Base-by-base conservation (phyloP, 1,139 yeast species). In the Blastobotrys elegans region DNA sequence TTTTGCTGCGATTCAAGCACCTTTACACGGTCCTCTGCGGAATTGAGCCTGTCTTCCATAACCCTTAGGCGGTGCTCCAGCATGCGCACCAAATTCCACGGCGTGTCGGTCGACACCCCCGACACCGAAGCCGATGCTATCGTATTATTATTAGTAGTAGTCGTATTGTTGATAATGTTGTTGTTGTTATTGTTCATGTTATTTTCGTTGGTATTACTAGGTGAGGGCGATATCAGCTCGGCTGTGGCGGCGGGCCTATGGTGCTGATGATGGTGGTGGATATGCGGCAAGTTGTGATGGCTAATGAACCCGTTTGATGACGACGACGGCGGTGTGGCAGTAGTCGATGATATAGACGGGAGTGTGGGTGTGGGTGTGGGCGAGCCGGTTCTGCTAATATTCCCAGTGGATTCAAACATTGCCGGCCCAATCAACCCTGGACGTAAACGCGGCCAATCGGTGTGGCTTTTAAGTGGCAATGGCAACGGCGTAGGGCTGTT, bases 41-140 rank as follows among this genome's bases (percentile, higher is more conserved):
- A 57, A 34, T 60, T 55, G 24, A 65, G 51, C 24, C 68, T 56
- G 30, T 60, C 64, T 50, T 65, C 69, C 17, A 65, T 51, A 17
- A 60, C 57, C 24, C 61, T 51, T 13, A 65, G 54, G 4, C 67
- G 56, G 20, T 57, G 53, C 43, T 65, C 68, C 33, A 65, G 53
- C 50, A 58, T 52, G 31, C 56, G 54, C 16, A 61, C 58, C 27
- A 53, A 27, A 24, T 50, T 41, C 52, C 56, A 49, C 17, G 57
- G 50, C 21, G 56, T 53, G 13, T 46, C 46, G 6, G 43, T 30
- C 4, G 21, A 5, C 13, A 8, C 37, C 21, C 26, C 36, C 4
- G 27, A 11, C 18, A 5, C n/a, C 21, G 31, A 14, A 4, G 42
- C 6, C 10, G 36, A 10, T 20, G 32, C 21, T 41, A 32, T 17